Base-by-base conservation (phyloP, 2,329 filamentous ascomycete genomes). In the Pseudofabraea citricarpa region DNA sequence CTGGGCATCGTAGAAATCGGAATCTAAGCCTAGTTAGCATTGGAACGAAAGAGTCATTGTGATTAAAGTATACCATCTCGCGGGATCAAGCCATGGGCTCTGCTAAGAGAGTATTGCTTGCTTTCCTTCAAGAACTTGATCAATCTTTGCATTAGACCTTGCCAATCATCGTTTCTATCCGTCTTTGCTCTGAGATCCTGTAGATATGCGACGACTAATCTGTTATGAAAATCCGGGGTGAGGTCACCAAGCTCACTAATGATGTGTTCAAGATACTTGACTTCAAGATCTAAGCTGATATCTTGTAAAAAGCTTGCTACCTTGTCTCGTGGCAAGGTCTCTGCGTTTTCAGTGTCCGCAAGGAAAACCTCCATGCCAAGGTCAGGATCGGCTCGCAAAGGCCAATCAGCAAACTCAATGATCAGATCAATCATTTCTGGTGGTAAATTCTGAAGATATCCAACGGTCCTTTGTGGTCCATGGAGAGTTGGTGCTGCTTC, bases 351-450 rank as follows among this genome's bases (percentile, higher is more conserved):
- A 1, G 89, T 93, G 61, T 98, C 93, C 1, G 87, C 88, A 0
- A 93, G 68, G 64, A 98, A 98, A 0, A 98, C 77, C 51, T 96
- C 89, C 85, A 98, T 94, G 4, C 86, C 90, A 29, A 88, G 68
- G 2, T 81, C 74, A 0, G 89, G 80, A 49, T 88, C 81, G 12
- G 75, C 76, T 43, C 77, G 75, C 13, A 98, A 65, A 0, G 90
- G 87, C 93, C 93, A 98, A 53, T 85, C 83, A 0, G 88, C 86
- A 59, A 94, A 95, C 63, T 96, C 88, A 4, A 98, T 73, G 15
- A 97, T 89, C 20, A 97, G 74, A 55, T 95, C 90, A 42, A 95
- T 88, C 67, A 90, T 81, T 19, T 91, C 88, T 0, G 91, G 85
- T 0, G 90, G 84, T 5, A 98, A 70, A 53, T 83, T 87, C 60